Percentiles rank a stretch among this genome's conserved stretches.
Conservation (phyloP, 257 asterid species). For the Fraxinus cuspidata region DNA sequence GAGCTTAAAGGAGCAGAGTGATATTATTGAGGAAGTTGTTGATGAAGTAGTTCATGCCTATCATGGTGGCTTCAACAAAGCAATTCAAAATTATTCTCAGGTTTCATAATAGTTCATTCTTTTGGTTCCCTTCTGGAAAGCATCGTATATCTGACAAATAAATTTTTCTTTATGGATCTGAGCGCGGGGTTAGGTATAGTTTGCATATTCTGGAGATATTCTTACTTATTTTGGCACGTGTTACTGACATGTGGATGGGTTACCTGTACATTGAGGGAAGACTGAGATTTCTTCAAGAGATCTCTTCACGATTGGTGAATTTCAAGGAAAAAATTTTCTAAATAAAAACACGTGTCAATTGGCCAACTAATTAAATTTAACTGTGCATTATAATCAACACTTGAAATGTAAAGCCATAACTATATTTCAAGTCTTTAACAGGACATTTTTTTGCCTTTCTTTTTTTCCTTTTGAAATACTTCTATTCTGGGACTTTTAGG, state of each 20-base stretch:
- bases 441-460: no score
- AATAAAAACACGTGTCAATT: no score
- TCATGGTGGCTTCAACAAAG: constrained; percentile 97
- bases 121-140: constrained; percentile 21
- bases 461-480: neutral
- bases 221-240: constrained; percentile 6
- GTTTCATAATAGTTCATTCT: constrained; percentile 41
- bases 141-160: constrained; percentile 19
- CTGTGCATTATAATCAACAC: neutral
- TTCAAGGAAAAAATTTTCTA: neutral
- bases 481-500: neutral
- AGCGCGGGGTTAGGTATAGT: constrained; percentile 11
- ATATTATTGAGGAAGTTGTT: constrained; percentile 92
- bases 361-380: no score
- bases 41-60: constrained; percentile 99
- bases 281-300: neutral
- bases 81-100: constrained; percentile 99
- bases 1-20: constrained; percentile 91
- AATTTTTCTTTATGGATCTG: constrained; percentile 13
- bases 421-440: neutral
- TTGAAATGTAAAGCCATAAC: neutral
- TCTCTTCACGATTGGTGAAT: neutral
- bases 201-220: constrained; percentile 11
- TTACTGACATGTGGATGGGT: constrained; percentile 12
- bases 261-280: neutral